These are phyloP conservation scores for Albugo laibachii DNA, from an alignment of 352 stramenopile species.

Conservation along the genomic window DNA sequence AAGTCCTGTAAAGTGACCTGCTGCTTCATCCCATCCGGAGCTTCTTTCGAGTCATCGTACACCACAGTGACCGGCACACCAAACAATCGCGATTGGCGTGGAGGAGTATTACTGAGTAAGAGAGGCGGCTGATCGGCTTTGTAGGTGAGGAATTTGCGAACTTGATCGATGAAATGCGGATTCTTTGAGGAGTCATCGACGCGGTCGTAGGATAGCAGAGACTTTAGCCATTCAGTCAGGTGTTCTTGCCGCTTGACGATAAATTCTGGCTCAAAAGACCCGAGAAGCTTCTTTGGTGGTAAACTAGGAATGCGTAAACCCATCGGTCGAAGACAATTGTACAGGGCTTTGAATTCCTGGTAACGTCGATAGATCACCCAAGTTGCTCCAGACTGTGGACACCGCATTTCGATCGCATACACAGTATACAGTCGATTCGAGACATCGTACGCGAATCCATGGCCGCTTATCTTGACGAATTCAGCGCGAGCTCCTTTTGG, in stretches of 20 bases:
- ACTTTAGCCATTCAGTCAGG: slow-evolving; percentile 42
- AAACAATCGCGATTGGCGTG: slow-evolving; percentile 48
- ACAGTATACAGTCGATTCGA: slow-evolving; percentile 63
- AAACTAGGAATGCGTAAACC: slow-evolving; percentile 54
- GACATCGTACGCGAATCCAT: slow-evolving; percentile 55
- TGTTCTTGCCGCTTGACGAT: slow-evolving; percentile 49
- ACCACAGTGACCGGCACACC: slow-evolving; percentile 37
- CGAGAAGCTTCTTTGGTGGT: slow-evolving; percentile 68
- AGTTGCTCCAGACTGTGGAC: slow-evolving; percentile 38
- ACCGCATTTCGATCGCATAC: slow-evolving; percentile 62
- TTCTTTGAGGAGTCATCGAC: slow-evolving; percentile 54
- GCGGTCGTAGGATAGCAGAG: slow-evolving; percentile 45
- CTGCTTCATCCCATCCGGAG: slow-evolving; percentile 11
- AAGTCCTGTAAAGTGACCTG: slow-evolving; percentile 49
- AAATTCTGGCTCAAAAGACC: slow-evolving; percentile 66
- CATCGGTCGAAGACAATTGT: slow-evolving; percentile 33
- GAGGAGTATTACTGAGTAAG: slow-evolving; percentile 27
- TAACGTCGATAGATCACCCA: slow-evolving; percentile 75
- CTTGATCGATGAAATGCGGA: slow-evolving; percentile 51
- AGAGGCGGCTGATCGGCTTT: slow-evolving; percentile 67
- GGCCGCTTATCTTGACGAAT: slow-evolving; percentile 54
- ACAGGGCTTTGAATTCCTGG: slow-evolving; percentile 65
- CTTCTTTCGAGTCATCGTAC: slow-evolving; percentile 16
- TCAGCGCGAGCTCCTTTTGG: slow-evolving; percentile 36
- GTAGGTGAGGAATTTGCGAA: slow-evolving; percentile 57